Percentiles rank a stretch among this genome's conserved stretches.
phyloP scores from a whole-genome alignment of 768 basidiomycete species.

The Trametes punicea region DNA sequence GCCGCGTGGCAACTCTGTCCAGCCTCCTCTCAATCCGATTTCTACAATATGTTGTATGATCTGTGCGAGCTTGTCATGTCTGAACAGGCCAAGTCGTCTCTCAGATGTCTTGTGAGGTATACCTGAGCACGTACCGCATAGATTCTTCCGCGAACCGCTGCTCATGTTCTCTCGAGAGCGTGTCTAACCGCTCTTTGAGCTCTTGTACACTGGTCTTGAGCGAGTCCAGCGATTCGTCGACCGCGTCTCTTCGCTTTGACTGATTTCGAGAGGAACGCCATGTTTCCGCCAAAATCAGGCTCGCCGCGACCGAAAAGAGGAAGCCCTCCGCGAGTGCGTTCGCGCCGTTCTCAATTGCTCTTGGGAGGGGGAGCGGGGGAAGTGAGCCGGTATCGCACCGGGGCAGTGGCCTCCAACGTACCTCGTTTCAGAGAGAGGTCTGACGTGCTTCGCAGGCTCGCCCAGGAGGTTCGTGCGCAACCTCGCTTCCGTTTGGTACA shows the following conservation, averaged over 20 bases:
- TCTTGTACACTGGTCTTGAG: slow-evolving; percentile 46
- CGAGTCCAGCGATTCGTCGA: slow-evolving; percentile 68
- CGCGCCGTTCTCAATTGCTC: slow-evolving; percentile 84
- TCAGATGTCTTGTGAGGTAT: neutral
- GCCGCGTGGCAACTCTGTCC: slow-evolving; percentile 61
- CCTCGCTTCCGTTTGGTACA: slow-evolving; percentile 71
- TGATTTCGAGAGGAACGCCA: slow-evolving; percentile 71
- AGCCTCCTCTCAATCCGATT: slow-evolving; percentile 59
- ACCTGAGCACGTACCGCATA: slow-evolving; percentile 32
- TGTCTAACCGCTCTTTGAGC: slow-evolving; percentile 42
- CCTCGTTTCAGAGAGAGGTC: slow-evolving; percentile 76
- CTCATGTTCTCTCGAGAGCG: slow-evolving; percentile 40
- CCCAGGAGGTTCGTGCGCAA: slow-evolving; percentile 76
- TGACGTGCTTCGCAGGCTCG: slow-evolving; percentile 66
- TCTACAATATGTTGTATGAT: slow-evolving; percentile 68
- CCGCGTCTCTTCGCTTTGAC: slow-evolving; percentile 64
- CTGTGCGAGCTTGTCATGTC: slow-evolving; percentile 64
- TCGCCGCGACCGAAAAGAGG: slow-evolving; percentile 72
- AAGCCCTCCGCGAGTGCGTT: slow-evolving; percentile 85
- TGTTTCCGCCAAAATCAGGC: slow-evolving; percentile 70
- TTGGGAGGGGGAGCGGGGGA: slow-evolving; percentile 34
- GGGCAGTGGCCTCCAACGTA: slow-evolving; percentile 31
- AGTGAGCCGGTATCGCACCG: neutral
- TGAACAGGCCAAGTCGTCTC: slow-evolving; percentile 23
- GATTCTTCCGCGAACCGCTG: slow-evolving; percentile 44